A percentile compares a stretch with the other conserved stretches of the same genome.
Evolutionary conservation across 345 rosid genomes (phyloP).

Genomic region (Euphorbia peplus): DNA sequence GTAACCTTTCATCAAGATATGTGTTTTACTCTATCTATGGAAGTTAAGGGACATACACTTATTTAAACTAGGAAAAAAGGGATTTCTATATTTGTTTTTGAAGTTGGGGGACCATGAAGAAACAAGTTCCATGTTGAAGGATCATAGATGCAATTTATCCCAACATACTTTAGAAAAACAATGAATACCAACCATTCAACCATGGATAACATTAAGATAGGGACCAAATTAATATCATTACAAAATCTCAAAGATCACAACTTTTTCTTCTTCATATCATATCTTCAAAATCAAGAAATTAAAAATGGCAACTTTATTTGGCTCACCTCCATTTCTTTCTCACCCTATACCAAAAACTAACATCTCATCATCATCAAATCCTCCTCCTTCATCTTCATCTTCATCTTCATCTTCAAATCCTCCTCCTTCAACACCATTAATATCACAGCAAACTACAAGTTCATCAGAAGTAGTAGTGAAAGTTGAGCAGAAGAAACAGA

Average conservation of each 20-base stretch:
- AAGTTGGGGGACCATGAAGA: no score
- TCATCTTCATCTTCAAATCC: slow-evolving; percentile 34
- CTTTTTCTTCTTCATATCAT: neutral
- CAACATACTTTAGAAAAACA: neutral
- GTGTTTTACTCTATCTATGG: no score
- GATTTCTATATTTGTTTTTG: no score
- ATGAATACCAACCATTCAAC: slow-evolving; percentile 8
- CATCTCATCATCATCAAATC: neutral
- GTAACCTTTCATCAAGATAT: no score
- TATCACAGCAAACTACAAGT: slow-evolving; percentile 30
- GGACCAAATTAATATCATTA: neutral
- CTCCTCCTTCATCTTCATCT: slow-evolving; percentile 34
- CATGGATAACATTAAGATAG: no score
- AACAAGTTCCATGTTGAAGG: no score
- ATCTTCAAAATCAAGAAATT: neutral
- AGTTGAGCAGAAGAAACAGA: slow-evolving; percentile 34
- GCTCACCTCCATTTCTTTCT: slow-evolving; percentile 38
- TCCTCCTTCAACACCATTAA: slow-evolving; percentile 30
- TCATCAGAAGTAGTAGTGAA: slow-evolving; percentile 32
- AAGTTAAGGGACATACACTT: no score
- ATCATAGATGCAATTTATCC: neutral
- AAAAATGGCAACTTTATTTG: slow-evolving; percentile 46
- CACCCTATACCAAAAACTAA: slow-evolving; percentile 35
- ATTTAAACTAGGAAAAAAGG: no score
- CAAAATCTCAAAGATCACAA: neutral